phyloP scores from a whole-genome alignment of 1,139 yeast genomes.

The Magnusiomyces clavatus region DNA sequence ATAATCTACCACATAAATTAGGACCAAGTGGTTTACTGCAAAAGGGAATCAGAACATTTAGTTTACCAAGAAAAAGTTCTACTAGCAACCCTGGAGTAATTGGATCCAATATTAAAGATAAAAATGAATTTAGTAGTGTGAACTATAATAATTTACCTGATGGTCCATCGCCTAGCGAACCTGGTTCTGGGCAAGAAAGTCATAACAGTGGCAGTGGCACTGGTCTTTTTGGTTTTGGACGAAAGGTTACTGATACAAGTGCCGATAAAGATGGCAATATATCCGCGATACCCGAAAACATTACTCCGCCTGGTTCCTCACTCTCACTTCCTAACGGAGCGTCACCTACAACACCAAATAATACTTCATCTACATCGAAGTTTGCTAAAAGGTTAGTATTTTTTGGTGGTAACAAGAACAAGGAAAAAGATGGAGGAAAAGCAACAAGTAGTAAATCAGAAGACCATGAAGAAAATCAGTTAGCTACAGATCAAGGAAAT shows the following conservation, averaged over 20 bases:
- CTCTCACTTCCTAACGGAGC: too few relatives aligned
- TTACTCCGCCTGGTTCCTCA: neutral
- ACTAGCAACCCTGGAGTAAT: conserved; percentile 8
- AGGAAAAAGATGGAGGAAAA: conserved; percentile 5
- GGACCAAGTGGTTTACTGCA: conserved; percentile 22
- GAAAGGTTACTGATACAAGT: neutral
- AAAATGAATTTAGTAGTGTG: conserved; percentile 6
- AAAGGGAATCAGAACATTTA: conserved; percentile 27
- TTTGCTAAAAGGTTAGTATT: conserved; percentile 27
- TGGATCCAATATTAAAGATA: conserved; percentile 10
- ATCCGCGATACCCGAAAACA: neutral
- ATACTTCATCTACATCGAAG: conserved; percentile 17
- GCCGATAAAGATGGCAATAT: neutral
- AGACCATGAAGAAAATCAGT: conserved; percentile 15
- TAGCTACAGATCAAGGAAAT: conserved; percentile 14
- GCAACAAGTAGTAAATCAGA: neutral
- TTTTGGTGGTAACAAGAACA: conserved; percentile 25
- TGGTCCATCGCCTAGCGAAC: conserved; percentile 3
- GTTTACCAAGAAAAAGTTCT: conserved; percentile 9
- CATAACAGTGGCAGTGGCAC: neutral
- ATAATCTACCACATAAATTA: conserved; percentile 3
- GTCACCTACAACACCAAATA: neutral
- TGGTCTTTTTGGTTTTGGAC: neutral
- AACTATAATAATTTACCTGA: conserved; percentile 2
- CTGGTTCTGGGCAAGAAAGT: conserved; percentile 2